phyloP scores from a whole-genome alignment of 2,329 filamentous ascomycete species.

The Ambrosiella cleistominuta region DNA sequence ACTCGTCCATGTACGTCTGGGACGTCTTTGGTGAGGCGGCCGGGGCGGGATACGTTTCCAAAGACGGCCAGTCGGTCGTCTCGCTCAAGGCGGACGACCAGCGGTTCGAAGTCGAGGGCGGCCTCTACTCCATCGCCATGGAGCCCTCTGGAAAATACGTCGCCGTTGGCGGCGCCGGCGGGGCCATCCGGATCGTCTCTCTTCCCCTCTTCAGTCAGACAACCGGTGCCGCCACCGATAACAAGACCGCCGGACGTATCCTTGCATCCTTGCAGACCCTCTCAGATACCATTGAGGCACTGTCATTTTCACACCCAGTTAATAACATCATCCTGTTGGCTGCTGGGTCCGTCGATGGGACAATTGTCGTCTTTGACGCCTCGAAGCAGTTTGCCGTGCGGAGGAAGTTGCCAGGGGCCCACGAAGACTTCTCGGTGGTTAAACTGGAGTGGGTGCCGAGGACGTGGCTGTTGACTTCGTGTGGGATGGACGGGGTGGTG shows the following conservation, averaged over 20 bases:
- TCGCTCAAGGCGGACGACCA: conserved; percentile 66
- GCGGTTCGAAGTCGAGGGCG: conserved; percentile 80
- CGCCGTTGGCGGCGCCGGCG: conserved; percentile 74
- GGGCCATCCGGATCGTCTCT: conserved; percentile 68
- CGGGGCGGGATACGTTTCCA: conserved; percentile 31
- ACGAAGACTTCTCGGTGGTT: conserved; percentile 78
- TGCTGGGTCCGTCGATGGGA: conserved; percentile 54
- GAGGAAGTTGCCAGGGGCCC: conserved; percentile 62
- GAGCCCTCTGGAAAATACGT: conserved; percentile 64
- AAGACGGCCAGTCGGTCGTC: conserved; percentile 49
- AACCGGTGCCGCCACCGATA: conserved; percentile 18
- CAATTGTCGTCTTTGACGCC: conserved; percentile 73
- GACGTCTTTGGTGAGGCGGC: conserved; percentile 73
- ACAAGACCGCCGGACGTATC: conserved; percentile 37
- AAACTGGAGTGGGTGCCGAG: conserved; percentile 70
- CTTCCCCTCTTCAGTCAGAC: conserved; percentile 46
- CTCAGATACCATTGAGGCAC: conserved; percentile 56
- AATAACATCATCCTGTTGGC: conserved; percentile 34
- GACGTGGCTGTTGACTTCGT: conserved; percentile 61
- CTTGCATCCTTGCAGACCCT: conserved; percentile 72
- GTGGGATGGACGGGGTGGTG: conserved; percentile 83
- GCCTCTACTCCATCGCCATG: conserved; percentile 73
- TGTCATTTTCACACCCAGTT: conserved; percentile 34
- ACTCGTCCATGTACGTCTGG: conserved; percentile 78
- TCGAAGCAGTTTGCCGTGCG: conserved; percentile 75